Base-by-base conservation (phyloP, 768 basidiomycete genomes). In the Scleroderma citrinum region DNA sequence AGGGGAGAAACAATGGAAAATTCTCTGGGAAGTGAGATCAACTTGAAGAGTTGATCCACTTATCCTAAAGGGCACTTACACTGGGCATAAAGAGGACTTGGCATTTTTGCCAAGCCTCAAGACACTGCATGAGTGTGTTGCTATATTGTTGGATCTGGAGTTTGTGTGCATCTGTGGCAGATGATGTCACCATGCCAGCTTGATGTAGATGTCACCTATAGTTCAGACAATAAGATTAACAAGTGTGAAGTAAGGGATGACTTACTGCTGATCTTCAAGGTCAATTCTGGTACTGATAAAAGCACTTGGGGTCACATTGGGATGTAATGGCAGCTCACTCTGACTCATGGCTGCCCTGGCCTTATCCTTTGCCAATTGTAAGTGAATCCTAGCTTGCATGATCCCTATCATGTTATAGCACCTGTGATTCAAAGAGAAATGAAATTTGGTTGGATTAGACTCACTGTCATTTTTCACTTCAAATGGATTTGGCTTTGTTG, bases 301-400 rank as follows among this genome's bases (percentile, higher is more conserved):
- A 17, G n/a, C 3, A n/a, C n/a, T 37, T 7, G 14, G 36, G 4
- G 36, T 37, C 4, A 37, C n/a, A 37, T 37, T 16, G 14, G 36
- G 36, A 17, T 37, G 36, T 16, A 59, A 12, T 6, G 49, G 47
- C 14, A 48, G 12, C 7, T 53, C 47, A 30, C 42, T 35, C 6
- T 34, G 34, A 5, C 8, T 11, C 37, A 16, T 16, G 2, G 44
- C 16, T 19, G 30, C 24, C 24, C 44, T 26, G 1, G 49, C 51
- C 26, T 62, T 56, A n/a, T 54, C 53, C 35, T 55, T 34, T 4
- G 50, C 48, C 1, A 62, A 46, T 40, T 58, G 44, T 4, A 51
- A 47, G 10, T 44, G 44, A 1, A 57, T 47, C 11, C 35, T 36
- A 0, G 53, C 51, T 44, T 59, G 57, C 0, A 49, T 50, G 1